phyloP scores from a whole-genome alignment of 805 yeast species.

The Kazachstania taianensis region DNA sequence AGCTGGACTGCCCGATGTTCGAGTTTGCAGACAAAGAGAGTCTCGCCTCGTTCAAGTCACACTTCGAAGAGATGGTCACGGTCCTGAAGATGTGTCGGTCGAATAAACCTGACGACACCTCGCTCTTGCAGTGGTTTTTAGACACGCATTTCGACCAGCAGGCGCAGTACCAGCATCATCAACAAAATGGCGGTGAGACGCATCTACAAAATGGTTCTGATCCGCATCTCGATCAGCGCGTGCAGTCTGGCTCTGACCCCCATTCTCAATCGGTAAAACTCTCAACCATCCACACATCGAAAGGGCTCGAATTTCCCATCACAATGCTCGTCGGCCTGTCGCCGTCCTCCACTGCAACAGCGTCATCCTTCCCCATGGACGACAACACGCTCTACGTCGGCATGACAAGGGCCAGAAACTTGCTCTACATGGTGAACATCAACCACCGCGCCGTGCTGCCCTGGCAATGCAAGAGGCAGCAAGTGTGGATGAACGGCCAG shows the following conservation, averaged over 20 bases:
- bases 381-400: constrained; percentile 52
- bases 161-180: constrained; percentile 6
- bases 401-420: constrained; percentile 46
- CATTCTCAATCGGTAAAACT: constrained; percentile 43
- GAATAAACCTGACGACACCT: constrained; percentile 17
- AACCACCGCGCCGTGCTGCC: constrained; percentile 5
- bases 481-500: constrained; percentile 7
- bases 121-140: constrained; percentile 27
- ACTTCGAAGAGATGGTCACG: constrained; percentile 31
- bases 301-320: constrained; percentile 64
- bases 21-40: constrained; percentile 19
- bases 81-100: constrained; percentile 26
- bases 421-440: constrained; percentile 26
- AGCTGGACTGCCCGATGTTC: constrained; percentile 26
- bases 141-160: constrained; percentile 26
- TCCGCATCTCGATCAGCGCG: background rate
- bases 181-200: background rate
- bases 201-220: background rate
- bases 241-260: background rate
- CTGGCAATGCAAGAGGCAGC: background rate
- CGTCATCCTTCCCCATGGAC: constrained; percentile 16
- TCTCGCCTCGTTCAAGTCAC: constrained; percentile 11
- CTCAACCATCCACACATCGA: constrained; percentile 65
- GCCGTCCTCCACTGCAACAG: background rate
- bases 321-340: constrained; percentile 43